Percentiles rank a stretch among this genome's conserved stretches.
These are phyloP conservation scores for Elymus sibiricus DNA, from an alignment of 176 grass and related monocot species.

Conservation along the genomic window DNA sequence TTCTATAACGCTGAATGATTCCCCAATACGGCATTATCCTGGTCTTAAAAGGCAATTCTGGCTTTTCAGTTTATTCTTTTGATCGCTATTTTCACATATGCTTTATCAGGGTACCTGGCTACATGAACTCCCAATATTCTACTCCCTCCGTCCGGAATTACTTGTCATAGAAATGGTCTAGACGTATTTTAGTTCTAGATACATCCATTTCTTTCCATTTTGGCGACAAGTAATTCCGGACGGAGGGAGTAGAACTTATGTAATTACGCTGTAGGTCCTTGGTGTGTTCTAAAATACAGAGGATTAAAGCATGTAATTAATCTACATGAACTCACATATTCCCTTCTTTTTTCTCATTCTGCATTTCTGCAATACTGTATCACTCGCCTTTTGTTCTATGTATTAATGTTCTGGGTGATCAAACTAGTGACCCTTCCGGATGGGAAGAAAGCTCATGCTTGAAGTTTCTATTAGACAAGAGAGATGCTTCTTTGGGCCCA, in stretches of 20 bases:
- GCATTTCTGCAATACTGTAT: slow-evolving; percentile 7
- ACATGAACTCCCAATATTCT: neutral
- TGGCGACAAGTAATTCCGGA: too few species aligned
- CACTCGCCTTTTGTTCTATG: neutral
- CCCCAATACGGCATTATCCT: neutral
- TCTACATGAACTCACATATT: neutral
- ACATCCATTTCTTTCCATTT: too few species aligned
- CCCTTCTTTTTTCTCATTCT: slow-evolving; percentile 9
- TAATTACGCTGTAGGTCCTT: slow-evolving; percentile 2
- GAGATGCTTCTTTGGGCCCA: slow-evolving; percentile 83
- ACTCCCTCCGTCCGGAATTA: too few species aligned
- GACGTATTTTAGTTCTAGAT: too few species aligned
- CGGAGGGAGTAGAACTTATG: neutral
- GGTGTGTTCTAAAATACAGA: neutral
- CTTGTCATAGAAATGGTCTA: too few species aligned
- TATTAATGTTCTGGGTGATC: slow-evolving; percentile 27
- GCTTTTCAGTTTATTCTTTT: neutral
- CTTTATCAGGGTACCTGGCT: neutral
- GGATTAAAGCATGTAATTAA: neutral
- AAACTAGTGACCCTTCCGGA: slow-evolving; percentile 83
- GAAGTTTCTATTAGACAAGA: slow-evolving; percentile 92
- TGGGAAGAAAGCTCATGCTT: slow-evolving; percentile 97
- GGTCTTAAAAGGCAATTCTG: neutral
- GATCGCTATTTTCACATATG: neutral
- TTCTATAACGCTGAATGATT: slow-evolving; percentile 4